Conservation (phyloP, 2,329 filamentous ascomycete genomes). For the Venturia nashicola region DNA sequence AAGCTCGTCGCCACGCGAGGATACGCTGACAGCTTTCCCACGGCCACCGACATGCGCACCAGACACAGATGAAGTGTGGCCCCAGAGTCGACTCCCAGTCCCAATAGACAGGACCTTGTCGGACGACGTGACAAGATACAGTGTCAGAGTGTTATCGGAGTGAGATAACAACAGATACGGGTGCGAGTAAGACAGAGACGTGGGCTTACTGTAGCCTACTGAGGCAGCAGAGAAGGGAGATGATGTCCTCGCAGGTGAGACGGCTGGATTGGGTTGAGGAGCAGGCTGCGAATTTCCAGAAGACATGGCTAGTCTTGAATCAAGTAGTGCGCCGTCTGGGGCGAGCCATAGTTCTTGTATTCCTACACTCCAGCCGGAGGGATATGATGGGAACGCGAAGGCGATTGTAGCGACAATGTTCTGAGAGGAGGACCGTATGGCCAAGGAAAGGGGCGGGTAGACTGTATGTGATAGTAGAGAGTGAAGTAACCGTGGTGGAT, state of each 20-base stretch:
- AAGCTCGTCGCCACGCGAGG: constrained; percentile 52
- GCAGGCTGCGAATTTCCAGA: constrained; percentile 15
- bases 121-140: constrained; percentile 70
- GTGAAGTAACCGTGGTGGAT: constrained; percentile 51
- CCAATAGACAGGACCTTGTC: constrained; percentile 54
- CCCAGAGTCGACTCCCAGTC: constrained; percentile 68
- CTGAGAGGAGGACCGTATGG: constrained; percentile 54
- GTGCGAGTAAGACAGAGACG: constrained; percentile 47
- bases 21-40: constrained; percentile 85
- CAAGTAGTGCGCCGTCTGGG: constrained; percentile 32
- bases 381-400: constrained; percentile 66
- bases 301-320: constrained; percentile 32
- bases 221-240: constrained; percentile 5
- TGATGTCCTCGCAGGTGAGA: not conserved
- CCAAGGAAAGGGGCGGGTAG: constrained; percentile 67
- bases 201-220: constrained; percentile 7
- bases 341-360: constrained; percentile 79
- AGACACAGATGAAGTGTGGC: constrained; percentile 81
- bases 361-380: constrained; percentile 76
- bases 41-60: constrained; percentile 73
- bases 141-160: constrained; percentile 74
- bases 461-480: constrained; percentile 73
- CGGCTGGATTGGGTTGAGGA: constrained; percentile 19
- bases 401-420: constrained; percentile 72
- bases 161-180: constrained; percentile 78